Evolutionary conservation across 2,329 filamentous ascomycete species (phyloP), one percentile per base, ranked within the genome.

Genomic region (Hortaea sp.): DNA sequence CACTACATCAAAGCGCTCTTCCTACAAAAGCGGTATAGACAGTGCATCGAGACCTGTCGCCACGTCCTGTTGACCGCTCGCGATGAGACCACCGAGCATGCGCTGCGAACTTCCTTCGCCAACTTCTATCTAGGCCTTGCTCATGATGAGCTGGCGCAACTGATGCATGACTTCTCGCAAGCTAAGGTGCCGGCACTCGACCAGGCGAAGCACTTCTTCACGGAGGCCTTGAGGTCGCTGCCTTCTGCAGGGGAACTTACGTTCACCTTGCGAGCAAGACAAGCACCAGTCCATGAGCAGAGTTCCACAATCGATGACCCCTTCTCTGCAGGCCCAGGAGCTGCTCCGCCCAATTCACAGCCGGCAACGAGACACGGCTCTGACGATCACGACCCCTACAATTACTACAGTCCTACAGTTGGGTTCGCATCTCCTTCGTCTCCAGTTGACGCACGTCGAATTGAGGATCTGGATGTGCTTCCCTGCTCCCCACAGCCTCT

Each of bases 41-140:
- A 57, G 44, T 63, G 60, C 54, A 59, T 62, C 29, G 56, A 58
- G 38, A 51, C 53, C 40, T 61, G 62, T 47, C 54, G 53, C 47
- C 49, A 57, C 20, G 12, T 57, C n/a, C 51, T 63, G 13, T 48
- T 49, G 39, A 41, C 49, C 6, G 38, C 34, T 12, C 39, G 41
- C 32, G 28, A 41, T 6, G 39, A 29, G 39, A 43, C 46, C 27
- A 28, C 50, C 20, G 41, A 45, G 7, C n/a, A 43, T 1, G 55
- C 55, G 2, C 43, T 61, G 35, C 56, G 55, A 10, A 48, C 55
- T 9, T 43, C 53, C 5, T 73, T 67, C 52, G 62, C 74, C 35
- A 62, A 64, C 48, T 72, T 74, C 55, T 74, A 74, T 56, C 61
- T 63, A 7, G 73, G 66, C 3, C 58, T 70, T 7, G 69, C 64